A percentile compares a stretch with the other conserved stretches of the same genome.
phyloP scores from a whole-genome alignment of 495 filamentous ascomycete species.

The Daldinia loculata region DNA sequence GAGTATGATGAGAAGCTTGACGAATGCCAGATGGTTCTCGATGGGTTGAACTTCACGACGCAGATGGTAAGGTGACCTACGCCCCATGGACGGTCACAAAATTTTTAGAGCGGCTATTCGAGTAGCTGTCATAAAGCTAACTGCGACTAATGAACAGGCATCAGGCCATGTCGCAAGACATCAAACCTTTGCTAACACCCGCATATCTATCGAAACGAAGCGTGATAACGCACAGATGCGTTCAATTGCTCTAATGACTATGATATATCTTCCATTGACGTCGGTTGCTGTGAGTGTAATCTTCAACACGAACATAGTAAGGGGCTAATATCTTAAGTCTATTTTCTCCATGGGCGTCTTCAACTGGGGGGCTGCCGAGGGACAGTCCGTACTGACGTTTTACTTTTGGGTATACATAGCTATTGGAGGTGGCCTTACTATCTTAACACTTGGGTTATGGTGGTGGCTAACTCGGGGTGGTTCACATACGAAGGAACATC shows the following conservation, averaged over 20 bases:
- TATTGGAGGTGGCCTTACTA: conserved; percentile 19
- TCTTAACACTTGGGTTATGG: conserved; percentile 27
- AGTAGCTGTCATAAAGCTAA: not conserved
- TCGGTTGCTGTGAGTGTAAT: conserved; percentile 26
- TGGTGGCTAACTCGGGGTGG: conserved; percentile 10
- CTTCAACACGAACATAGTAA: not conserved
- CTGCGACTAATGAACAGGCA: not conserved
- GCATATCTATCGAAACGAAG: conserved; percentile 14
- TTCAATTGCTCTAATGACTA: conserved; percentile 27
- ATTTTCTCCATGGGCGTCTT: conserved; percentile 37
- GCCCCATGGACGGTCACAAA: not conserved
- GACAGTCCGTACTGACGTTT: conserved; percentile 12
- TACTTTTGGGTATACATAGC: conserved; percentile 36
- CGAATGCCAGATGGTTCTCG: conserved; percentile 19
- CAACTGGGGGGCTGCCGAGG: conserved; percentile 6
- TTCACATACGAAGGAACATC: not conserved
- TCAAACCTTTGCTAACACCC: conserved; percentile 11
- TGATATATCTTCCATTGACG: conserved; percentile 28
- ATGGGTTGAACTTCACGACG: conserved; percentile 8
- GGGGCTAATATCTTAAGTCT: conserved; percentile 16
- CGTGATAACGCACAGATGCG: conserved; percentile 30
- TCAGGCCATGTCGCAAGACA: conserved; percentile 17
- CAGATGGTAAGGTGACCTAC: conserved; percentile 9
- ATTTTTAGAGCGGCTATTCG: not conserved
- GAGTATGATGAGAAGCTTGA: conserved; percentile 34